Base-by-base conservation (phyloP, 106 monocot species). In the Allium sativum region DNA sequence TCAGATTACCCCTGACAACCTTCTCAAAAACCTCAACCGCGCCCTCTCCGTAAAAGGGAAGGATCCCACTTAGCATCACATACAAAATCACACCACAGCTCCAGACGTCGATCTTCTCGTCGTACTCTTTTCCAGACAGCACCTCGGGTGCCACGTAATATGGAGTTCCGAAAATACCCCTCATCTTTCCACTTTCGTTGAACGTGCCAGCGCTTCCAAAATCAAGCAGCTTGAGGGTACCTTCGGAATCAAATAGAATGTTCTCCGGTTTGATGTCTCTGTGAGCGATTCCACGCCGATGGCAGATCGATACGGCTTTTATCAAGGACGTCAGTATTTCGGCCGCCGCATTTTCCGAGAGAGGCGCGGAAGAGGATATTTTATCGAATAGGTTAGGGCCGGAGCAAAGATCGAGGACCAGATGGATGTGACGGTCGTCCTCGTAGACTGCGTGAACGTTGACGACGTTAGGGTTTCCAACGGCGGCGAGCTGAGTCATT, bases 91-190 rank as follows among this genome's bases (percentile, higher is more conserved):
- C 86, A 19, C 94, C 94, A 9, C 86, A 86, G 76, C 90, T 86
- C 94, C 94, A 94, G 19, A 94, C 81, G 48, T 90, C 94, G 14
- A 81, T 80, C 83, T 94, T 94, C 81, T 90, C 94, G 41, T 68
- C 73, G 63, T 94, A 90, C 8, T 78, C 80, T 40, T 65, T 74
- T 11, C 81, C 90, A 1, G 69, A 52, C 41, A 94, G 60, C 42
- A 94, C 83, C 83, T 94, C 89, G 41, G 93, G 93, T 45, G 93
- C 93, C 65, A 90, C 86, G 70, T 94, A 94, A 74, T 81, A 86
- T 53, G 89, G 93, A 19, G 93, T 94, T 56, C 93, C 93, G n/a
- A 94, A 80, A 11, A 94, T 21, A 44, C 89, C 89, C 40, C 70
- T 65, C 77, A 93, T 79, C 59, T 16, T 7, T 43, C 47, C 47